Evolutionary conservation across 305 asterid genomes (phyloP), one percentile per base, ranked within the genome.

Genomic region (Ajuga reptans): DNA sequence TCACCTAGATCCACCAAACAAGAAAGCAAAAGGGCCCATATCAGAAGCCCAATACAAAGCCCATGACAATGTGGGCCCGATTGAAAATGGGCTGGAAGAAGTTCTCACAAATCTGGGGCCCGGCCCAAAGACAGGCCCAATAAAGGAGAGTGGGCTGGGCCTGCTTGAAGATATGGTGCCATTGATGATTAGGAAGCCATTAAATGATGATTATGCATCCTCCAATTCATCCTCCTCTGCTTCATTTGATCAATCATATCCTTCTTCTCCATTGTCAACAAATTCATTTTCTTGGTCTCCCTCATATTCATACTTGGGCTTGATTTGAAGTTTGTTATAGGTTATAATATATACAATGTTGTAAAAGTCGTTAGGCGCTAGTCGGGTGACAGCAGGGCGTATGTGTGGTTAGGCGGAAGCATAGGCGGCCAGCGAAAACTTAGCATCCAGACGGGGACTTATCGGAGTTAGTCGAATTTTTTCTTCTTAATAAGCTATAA

Each of bases 81-180:
- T 51, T 0, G 12, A 1, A 53, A 72, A 64, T 12, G 80, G 73
- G 71, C 61, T 52, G 31, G 74, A 53, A n/a, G 75, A 71, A 64
- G 53, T 60, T 33, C 55, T 31, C 18, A 3, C 1, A 3, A 5
- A 6, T 45, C 11, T 24, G 0, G 47, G 39, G 5, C n/a, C 27
- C 10, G 16, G 45, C 60, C 75, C 69, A 14, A 9, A 24, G 42
- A 1, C 50, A 43, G 72, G 58, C 54, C 74, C 68, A n/a, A 27
- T 42, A 3, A 11, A 60, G 46, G 75, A 24, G 43, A 61, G 64
- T 49, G 77, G 83, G 17, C 85, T 82, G 69, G 97, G 98, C 8
- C 84, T 91, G 79, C 96, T 91, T 45, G 92, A 91, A 76, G 98
- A 89, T 66, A 64, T 91, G 79, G 98, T 91, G 63, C 97, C 96